Percentiles rank a stretch among this genome's conserved stretches.
Conservation (phyloP, 1,284 basidiomycete species). For the Cutaneotrichosporon arboriforme region DNA sequence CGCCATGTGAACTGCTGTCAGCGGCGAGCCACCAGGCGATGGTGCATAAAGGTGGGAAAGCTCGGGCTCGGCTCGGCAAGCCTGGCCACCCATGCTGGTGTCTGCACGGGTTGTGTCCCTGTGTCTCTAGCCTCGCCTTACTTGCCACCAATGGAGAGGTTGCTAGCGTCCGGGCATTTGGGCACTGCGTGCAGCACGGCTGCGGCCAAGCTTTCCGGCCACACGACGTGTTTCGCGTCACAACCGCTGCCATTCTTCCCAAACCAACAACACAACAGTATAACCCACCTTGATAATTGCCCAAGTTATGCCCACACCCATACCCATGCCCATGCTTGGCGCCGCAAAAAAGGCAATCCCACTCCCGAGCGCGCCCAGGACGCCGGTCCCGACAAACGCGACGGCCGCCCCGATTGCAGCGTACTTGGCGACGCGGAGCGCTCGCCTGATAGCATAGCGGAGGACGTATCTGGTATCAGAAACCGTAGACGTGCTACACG, state of each 20-base stretch:
- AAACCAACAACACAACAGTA: background rate
- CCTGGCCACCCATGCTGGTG: too few relatives aligned
- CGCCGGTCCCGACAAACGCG: conserved; percentile 37
- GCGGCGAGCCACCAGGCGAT: background rate
- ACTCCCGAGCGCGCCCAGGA: conserved; percentile 40
- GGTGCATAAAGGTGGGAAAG: too few relatives aligned
- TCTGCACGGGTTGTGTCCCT: too few relatives aligned
- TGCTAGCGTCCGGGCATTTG: too few relatives aligned
- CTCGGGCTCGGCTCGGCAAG: too few relatives aligned
- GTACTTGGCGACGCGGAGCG: conserved; percentile 47
- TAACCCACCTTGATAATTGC: conserved; percentile 37
- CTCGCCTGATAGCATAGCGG: conserved; percentile 41
- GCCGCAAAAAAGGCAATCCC: conserved; percentile 46
- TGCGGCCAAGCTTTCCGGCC: too few relatives aligned
- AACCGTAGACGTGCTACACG: background rate
- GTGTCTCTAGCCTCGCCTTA: too few relatives aligned
- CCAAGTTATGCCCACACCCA: conserved; percentile 39
- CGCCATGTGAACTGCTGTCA: conserved; percentile 40
- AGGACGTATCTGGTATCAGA: conserved; percentile 39
- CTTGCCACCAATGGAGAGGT: too few relatives aligned
- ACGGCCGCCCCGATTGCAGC: conserved; percentile 38
- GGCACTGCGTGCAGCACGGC: too few relatives aligned
- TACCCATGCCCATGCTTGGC: conserved; percentile 35
- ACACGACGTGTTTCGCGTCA: too few relatives aligned
- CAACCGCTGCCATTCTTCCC: too few relatives aligned